These are phyloP conservation scores for Coriolopsis trogii DNA, from an alignment of 1,284 basidiomycete genomes.

Conservation along the genomic window DNA sequence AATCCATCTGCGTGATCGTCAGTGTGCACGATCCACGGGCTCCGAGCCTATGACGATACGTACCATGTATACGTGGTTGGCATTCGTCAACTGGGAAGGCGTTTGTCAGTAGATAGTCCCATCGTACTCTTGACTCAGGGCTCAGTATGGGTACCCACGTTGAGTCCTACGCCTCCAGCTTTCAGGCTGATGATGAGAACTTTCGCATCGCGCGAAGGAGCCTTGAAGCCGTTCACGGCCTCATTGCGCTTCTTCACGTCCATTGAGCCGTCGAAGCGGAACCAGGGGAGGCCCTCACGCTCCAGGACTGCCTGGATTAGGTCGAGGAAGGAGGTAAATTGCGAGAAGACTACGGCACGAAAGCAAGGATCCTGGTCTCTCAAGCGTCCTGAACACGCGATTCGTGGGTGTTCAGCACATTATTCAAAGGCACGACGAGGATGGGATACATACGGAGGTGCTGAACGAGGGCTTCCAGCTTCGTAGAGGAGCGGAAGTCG, in stretches of 20 bases:
- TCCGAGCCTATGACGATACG: constrained; percentile 16
- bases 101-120: background rate
- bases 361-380: constrained; percentile 77
- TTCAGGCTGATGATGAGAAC: constrained; percentile 90
- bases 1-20: constrained; percentile 74
- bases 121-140: too few species aligned
- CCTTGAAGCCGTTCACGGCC: constrained; percentile 78
- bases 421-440: too few species aligned
- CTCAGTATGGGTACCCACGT: constrained; percentile 63
- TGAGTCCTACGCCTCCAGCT: constrained; percentile 92
- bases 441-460: constrained; percentile 61
- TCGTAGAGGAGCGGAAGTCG: constrained; percentile 87
- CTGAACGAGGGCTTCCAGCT: constrained; percentile 74
- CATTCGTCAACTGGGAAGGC: constrained; percentile 60
- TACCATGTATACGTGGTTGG: constrained; percentile 89
- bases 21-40: constrained; percentile 1
- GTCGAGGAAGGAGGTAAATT: constrained; percentile 84
- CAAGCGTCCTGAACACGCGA: constrained; percentile 49
- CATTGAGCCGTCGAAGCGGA: constrained; percentile 94
- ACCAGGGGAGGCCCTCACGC: constrained; percentile 74
- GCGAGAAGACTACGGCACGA: constrained; percentile 88
- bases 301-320: constrained; percentile 80
- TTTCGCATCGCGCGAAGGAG: constrained; percentile 66
- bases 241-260: constrained; percentile 81
- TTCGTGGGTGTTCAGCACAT: too few species aligned